Evolutionary conservation across 129 eudicot species (phyloP), one percentile per base, ranked within the genome.

Genomic region (Tanacetum coccineum): DNA sequence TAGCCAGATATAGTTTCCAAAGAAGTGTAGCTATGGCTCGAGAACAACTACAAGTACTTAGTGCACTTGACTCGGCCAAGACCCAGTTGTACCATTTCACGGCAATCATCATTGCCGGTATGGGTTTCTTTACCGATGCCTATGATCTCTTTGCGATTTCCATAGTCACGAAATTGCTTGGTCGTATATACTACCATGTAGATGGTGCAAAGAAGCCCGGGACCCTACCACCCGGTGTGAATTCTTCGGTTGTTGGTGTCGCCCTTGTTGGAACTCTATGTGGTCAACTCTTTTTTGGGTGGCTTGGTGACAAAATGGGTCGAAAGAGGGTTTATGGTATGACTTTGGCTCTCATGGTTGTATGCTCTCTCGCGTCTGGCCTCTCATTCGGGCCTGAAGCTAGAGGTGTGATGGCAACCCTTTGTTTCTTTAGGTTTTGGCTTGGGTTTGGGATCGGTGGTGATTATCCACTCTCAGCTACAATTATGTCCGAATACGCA

Each of bases 361-460:
- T 72, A 2, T 81, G 86, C 42, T 84, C 90, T 2, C 32, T 84
- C 0, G 90, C 86, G 40, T 84, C 90, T 0, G 90, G 90, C 4
- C 84, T 84, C 18, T 84, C 90, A 0, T 78, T 78, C 9, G 77
- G 90, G 0, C 1, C 21, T 0, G 74, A 67, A 13, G 39, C 86
- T 0, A 71, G 44, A 17, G 68, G 71, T 13, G 86, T 81, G 7
- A 81, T 84, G 76, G 68, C 83, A n/a, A 74, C 79, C 4, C 73
- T 84, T 14, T 84, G 89, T 54, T 84, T 84, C 72, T 84, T 84
- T 36, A 30, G 89, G 47, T 84, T 81, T 25, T 84, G 89, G 89
- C 83, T 84, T 13, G 89, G 89, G 21, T 84, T 84, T 52, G 89
- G 89, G 4, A 84, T 84, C 3, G 89, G 89, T 50, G 89, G 89